Evolutionary conservation across 202 grass and related monocot genomes (phyloP), one percentile per base, ranked within the genome.

Genomic region (Zoysia matrella): DNA sequence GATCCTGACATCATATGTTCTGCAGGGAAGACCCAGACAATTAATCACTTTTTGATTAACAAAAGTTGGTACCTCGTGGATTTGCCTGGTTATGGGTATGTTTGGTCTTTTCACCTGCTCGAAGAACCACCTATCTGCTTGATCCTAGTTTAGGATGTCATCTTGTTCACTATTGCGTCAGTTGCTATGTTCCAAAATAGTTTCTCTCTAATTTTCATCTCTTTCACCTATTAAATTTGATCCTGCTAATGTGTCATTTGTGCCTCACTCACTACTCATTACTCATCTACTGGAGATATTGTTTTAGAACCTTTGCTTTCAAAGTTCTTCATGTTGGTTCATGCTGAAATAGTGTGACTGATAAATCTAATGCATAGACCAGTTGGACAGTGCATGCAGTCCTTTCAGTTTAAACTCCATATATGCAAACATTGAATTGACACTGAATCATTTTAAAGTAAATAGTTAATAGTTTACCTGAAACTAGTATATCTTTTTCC

Each of bases 31-130:
- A 95, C 91, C 51, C 96, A 95, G 69, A 87, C 92, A 48, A 95
- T 99, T 84, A 99, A 99, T 87, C 93, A 95, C 71, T 95, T 95
- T 78, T 78, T 99, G 88, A 82, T 99, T 77, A 95, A 95, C 83
- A 99, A 94, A 64, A 94, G 91, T 75, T 99, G 93, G 93, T 99
- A 95, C 74, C 82, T 99, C 84, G 93, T 94, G 30, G 96, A 99
- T 90, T 88, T 99, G 73, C 93, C 96, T 71, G 96, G 96, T 65
- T 99, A 95, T 2, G 96, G 96, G 91, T 94, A 99, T 65, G 84
- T 74, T 76, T n/a, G 44, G 7, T 74, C 74, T 81, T 78, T 74
- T 13, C 30, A 53, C 14, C 63, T 10, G 22, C 7, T 56, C 12
- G 49, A 67, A n/a, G 16, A 46, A 18, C 0, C 70, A 15, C 13